Evolutionary conservation across 164 flowering plant species (phyloP).

Genomic region (Macadamia integrifolia): DNA sequence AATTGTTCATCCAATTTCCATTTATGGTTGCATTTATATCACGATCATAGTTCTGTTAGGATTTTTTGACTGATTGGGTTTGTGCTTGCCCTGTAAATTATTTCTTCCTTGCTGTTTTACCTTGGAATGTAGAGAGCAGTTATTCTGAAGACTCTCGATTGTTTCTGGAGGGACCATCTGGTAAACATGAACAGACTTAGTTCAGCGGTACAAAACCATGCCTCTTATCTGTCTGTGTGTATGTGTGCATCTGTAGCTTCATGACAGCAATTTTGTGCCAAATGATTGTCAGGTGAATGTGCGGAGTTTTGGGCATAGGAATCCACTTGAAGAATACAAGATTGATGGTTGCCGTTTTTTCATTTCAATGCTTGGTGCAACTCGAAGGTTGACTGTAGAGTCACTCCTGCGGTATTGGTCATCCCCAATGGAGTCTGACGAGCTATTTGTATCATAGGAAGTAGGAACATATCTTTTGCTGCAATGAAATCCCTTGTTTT

Average conservation of each 20-base stretch:
- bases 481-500: too few relatives aligned
- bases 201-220: conserved; percentile 59
- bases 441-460: conserved; percentile 33
- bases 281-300: conserved; percentile 73
- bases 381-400: conserved; percentile 74
- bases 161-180: conserved; percentile 97
- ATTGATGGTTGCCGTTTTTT: conserved; percentile 95
- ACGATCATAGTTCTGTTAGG: too few relatives aligned
- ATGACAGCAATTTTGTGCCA: background rate
- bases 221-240: background rate
- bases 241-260: too few relatives aligned
- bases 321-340: conserved; percentile 96
- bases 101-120: conserved; percentile 3
- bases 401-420: conserved; percentile 84
- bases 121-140: conserved; percentile 56
- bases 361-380: conserved; percentile 94
- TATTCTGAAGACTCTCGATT: conserved; percentile 80
- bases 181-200: conserved; percentile 93
- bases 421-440: conserved; percentile 79
- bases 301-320: conserved; percentile 88
- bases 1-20: too few relatives aligned
- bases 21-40: too few relatives aligned
- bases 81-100: background rate
- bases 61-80: too few relatives aligned
- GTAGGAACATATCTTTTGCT: conserved; percentile 4